Base-by-base conservation (phyloP, 495 filamentous ascomycete species). In the Tuber borchii region DNA sequence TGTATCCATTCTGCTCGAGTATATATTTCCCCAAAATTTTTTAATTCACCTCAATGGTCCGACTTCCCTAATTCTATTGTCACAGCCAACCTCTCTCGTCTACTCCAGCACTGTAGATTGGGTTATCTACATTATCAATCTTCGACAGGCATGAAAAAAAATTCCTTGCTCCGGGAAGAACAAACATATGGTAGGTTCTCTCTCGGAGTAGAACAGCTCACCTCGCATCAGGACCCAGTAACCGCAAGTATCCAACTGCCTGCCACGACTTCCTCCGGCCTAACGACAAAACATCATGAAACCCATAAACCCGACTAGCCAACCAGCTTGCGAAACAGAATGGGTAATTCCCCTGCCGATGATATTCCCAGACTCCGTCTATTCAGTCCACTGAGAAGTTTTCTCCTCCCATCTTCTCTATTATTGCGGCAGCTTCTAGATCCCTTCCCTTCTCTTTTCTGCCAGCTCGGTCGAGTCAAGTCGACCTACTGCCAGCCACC, bases 271-370 rank as follows among this genome's bases (percentile, higher is more conserved):
- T 77, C 73, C 70, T 71, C 72, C 51, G 42, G 45, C 70, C 69
- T 65, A 73, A 79, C 78, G 75, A 73, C 77, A 77, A 79, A 79
- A 78, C 76, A 70, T 51, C 45, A 74, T 79, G 78, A 78, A 78
- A 78, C 78, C 70, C 78, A 79, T 78, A 40, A 75, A 75, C 74
- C 78, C 73, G 78, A 78, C 73, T 73, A 75, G 70, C 76, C 44
- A 79, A 79, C 78, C 70, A 43, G 72, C 71, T 61, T 31, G n/a
- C 51, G 77, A 78, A 74, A 44, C n/a, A 45, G 77, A 73, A 72
- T 78, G 72, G 76, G 72, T 78, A 69, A 68, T 75, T 76, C 71
- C 77, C 74, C 76, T 78, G 76, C 74, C 56, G 75, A 78, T 70
- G 34, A 26, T 70, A 70, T 31, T 61, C 51, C 10, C n/a, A 31